Evolutionary conservation across 2,329 filamentous ascomycete species (phyloP), one percentile per base, ranked within the genome.

Genomic region (Aureobasidium sp.): DNA sequence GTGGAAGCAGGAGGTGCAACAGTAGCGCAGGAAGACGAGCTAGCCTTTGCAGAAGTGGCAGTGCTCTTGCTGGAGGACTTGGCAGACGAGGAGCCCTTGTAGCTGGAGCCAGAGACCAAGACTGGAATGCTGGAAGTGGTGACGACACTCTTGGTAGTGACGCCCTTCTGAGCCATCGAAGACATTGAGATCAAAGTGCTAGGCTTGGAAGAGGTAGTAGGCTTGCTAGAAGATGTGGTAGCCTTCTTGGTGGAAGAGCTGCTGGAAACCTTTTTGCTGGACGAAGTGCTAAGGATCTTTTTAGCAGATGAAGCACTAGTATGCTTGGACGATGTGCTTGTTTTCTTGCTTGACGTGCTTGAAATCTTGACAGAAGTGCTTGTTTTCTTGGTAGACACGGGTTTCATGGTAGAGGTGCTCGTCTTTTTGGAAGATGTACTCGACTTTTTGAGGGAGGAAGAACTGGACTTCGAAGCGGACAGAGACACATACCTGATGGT

Each of bases 1-100:
- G 67, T 68, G 3, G 67, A 63, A 22, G 67, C 67, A 44, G 68
- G 69, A 42, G 68, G 34, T 27, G 66, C 45, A 17, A 61, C 63
- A 36, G 57, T 56, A 48, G 48, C 55, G 22, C 62, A 61, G 31
- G 62, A 53, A 37, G 62, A 45, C 2, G 62, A 49, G n/a, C 36
- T 52, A 17, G 63, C 44, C 31, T 59, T 53, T 44, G 36, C 47
- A 14, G 51, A 53, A n/a, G 34, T 62, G 25, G 48, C 49, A 17
- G 48, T 22, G n/a, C 42, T 51, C 41, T 56, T 51, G n/a, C 44
- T 49, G 9, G 60, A 59, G 5, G 51, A 27, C 29, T 44, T 49
- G 27, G 25, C 36, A 31, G 62, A 52, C 2, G 47, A 51, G 3
- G 47, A 34, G 1, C 17, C 17, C 47, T 51, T 34, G 11, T 51